These are phyloP conservation scores for Sugiyamaella grinbergsii DNA, from an alignment of 1,139 yeast species.

Conservation along the genomic window DNA sequence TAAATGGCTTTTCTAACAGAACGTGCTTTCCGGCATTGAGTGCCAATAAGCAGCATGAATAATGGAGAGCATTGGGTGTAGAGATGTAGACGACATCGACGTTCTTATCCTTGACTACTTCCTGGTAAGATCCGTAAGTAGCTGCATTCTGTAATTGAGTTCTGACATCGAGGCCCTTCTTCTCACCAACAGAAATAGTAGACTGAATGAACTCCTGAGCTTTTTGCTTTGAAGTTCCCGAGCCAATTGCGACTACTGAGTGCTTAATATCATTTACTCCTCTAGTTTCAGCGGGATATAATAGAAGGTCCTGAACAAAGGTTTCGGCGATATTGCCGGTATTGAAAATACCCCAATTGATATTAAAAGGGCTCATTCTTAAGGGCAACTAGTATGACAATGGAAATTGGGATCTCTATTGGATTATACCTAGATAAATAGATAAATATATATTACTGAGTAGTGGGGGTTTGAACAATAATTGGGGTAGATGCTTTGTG, in stretches of 20 bases:
- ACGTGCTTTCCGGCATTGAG: constrained; percentile 55
- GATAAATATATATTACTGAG: no score
- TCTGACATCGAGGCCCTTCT: constrained; percentile 5
- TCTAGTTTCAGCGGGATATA: constrained; percentile 27
- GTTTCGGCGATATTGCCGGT: constrained; percentile 34
- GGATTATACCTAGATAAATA: no score
- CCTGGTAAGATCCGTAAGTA: constrained; percentile 41
- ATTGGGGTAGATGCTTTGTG: no score
- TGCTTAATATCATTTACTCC: constrained; percentile 34
- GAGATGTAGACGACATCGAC: constrained; percentile 59
- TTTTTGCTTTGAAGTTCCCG: constrained; percentile 33
- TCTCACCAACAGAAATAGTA: constrained; percentile 9
- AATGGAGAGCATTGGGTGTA: constrained; percentile 58
- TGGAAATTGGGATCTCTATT: no score
- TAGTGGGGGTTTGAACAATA: no score
- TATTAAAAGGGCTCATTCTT: constrained; percentile 14
- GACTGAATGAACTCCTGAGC: constrained; percentile 20
- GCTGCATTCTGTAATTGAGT: constrained; percentile 21
- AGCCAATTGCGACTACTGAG: constrained; percentile 37
- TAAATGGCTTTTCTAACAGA: constrained; percentile 60
- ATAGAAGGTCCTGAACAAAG: constrained; percentile 34
- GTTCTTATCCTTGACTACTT: constrained; percentile 47
- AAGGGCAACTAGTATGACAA: no score
- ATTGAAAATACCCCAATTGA: constrained; percentile 30
- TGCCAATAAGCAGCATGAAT: constrained; percentile 51